Conservation (phyloP, 202 grass and related monocot genomes). For the Hordeum pubiflorum region DNA sequence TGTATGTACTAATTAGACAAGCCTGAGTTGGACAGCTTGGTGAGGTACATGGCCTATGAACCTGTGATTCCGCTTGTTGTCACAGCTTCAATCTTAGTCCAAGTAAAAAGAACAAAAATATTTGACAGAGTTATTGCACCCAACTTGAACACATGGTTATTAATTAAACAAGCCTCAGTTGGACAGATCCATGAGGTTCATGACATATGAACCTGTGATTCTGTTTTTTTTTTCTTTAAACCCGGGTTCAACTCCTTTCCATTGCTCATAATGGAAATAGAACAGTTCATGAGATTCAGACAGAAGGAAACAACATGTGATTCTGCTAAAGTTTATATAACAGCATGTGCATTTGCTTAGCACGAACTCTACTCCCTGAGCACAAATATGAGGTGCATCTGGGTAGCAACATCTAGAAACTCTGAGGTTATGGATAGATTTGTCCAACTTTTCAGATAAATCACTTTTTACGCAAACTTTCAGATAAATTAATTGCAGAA, state of each 20-base stretch:
- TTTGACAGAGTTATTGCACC: not conserved
- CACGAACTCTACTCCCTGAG: not conserved
- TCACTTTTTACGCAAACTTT: not conserved
- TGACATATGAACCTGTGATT: not conserved
- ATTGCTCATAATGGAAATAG: too few relatives aligned
- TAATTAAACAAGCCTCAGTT: not conserved
- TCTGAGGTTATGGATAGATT: not conserved
- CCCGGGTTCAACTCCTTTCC: too few relatives aligned
- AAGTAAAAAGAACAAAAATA: slow-evolving; percentile 14
- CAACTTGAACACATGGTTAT: slow-evolving; percentile 18
- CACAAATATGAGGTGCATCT: not conserved
- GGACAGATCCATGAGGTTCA: not conserved
- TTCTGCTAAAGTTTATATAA: not conserved
- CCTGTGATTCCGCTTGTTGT: slow-evolving; percentile 40
- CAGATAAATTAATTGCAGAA: slow-evolving; percentile 3
- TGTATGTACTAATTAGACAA: slow-evolving; percentile 6
- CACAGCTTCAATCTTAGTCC: slow-evolving; percentile 71
- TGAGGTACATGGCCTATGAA: not conserved
- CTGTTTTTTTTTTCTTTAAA: slow-evolving; percentile 32
- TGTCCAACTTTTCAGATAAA: not conserved
- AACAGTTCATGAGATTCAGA: too few relatives aligned
- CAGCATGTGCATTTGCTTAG: not conserved
- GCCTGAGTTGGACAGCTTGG: not conserved
- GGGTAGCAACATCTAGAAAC: not conserved
- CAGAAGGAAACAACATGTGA: not conserved